These are phyloP conservation scores for Striga hermonthica DNA, from an alignment of 305 asterid genomes.

Conservation along the genomic window DNA sequence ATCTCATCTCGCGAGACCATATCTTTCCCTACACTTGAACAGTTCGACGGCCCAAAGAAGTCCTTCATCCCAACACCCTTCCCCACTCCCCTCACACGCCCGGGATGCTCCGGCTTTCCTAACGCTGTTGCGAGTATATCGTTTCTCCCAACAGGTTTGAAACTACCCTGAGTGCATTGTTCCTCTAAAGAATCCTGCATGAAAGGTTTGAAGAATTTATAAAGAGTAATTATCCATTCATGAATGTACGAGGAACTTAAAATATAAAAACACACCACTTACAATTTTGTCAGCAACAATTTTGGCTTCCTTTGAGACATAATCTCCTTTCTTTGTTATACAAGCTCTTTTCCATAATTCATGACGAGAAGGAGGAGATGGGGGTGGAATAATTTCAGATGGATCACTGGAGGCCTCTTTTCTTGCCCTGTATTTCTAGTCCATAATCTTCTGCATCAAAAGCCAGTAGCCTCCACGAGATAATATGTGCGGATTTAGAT, in stretches of 20 bases:
- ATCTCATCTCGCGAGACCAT: not conserved
- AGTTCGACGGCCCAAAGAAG: not conserved
- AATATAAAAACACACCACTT: not conserved
- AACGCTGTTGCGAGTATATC: not conserved
- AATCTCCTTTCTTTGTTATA: not conserved
- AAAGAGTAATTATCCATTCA: too few relatives aligned
- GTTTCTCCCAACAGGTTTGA: not conserved
- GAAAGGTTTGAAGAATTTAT: not conserved
- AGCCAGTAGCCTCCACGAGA: too few relatives aligned
- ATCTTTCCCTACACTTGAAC: not conserved
- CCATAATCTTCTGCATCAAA: too few relatives aligned
- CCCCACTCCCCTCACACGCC: not conserved
- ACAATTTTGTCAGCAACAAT: not conserved
- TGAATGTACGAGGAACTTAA: too few relatives aligned
- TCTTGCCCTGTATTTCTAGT: too few relatives aligned
- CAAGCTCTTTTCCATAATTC: slow-evolving; percentile 1
- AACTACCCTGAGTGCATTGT: not conserved
- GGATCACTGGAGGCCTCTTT: too few relatives aligned
- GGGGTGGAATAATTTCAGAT: too few relatives aligned
- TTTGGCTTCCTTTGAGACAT: not conserved
- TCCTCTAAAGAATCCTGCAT: not conserved
- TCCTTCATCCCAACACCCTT: not conserved
- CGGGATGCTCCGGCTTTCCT: not conserved
- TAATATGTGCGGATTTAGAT: too few relatives aligned
- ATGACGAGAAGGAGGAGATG: slow-evolving; percentile 1